These are phyloP conservation scores for Lyophyllum shimeji DNA, from an alignment of 768 basidiomycete species.

Conservation along the genomic window DNA sequence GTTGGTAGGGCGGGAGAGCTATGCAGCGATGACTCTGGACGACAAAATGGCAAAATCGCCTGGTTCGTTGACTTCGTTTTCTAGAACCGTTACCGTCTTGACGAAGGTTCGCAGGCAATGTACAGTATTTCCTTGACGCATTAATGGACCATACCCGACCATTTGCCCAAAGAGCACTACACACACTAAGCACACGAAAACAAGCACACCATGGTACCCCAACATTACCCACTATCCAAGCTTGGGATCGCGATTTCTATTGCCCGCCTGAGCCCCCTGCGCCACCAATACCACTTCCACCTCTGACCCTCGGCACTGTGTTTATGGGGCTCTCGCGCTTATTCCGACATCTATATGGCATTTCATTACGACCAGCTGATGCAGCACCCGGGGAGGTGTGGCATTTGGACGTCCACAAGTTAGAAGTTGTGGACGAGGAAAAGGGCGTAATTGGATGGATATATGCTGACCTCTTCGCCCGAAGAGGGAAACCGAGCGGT, in stretches of 20 bases:
- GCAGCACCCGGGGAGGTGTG: slow-evolving; percentile 81
- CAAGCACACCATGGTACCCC: slow-evolving; percentile 64
- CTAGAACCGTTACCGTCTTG: not conserved
- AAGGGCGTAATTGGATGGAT: slow-evolving; percentile 90
- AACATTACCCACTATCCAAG: slow-evolving; percentile 66
- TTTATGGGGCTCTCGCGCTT: slow-evolving; percentile 83
- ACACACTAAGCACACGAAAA: slow-evolving; percentile 67
- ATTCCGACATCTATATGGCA: slow-evolving; percentile 85
- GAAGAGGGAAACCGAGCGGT: slow-evolving; percentile 83
- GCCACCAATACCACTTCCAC: slow-evolving; percentile 70
- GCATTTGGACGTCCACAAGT: slow-evolving; percentile 85
- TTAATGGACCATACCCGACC: slow-evolving; percentile 80
- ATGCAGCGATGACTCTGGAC: slow-evolving; percentile 79
- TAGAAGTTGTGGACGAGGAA: slow-evolving; percentile 90
- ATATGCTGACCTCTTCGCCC: slow-evolving; percentile 88
- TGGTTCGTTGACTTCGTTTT: slow-evolving; percentile 41
- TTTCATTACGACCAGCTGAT: slow-evolving; percentile 72
- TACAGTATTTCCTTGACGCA: slow-evolving; percentile 80
- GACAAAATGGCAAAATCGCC: slow-evolving; percentile 99
- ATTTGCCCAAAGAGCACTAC: slow-evolving; percentile 72
- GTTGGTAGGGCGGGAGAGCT: slow-evolving; percentile 83
- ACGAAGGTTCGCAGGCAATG: slow-evolving; percentile 61
- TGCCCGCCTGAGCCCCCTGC: slow-evolving; percentile 77
- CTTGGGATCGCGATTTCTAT: slow-evolving; percentile 98
- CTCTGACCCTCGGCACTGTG: slow-evolving; percentile 85